These are phyloP conservation scores for Dictyostelium brefeldianum DNA, from an alignment of 78 protist species.

Conservation along the genomic window DNA sequence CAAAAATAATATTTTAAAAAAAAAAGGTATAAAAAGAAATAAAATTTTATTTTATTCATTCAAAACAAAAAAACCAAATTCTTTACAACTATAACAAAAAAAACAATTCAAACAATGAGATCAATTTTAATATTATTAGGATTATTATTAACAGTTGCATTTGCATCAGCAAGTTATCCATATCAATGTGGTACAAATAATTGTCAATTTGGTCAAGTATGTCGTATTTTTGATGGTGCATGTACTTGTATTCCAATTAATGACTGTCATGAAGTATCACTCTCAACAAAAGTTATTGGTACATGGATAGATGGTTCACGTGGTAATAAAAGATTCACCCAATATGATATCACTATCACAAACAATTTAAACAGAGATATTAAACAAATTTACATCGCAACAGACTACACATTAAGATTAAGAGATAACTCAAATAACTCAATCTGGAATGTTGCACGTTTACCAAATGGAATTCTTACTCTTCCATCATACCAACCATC, in stretches of 20 bases:
- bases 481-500: neutral
- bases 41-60: too few relatives aligned
- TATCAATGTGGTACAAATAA: neutral
- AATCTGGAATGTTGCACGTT: slow-evolving; percentile 12
- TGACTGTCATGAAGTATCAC: neutral
- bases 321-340: neutral
- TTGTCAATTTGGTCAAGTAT: neutral
- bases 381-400: slow-evolving; percentile 6
- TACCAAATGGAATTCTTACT: neutral
- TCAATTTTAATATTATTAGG: neutral
- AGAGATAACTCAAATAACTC: neutral
- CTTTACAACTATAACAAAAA: too few relatives aligned
- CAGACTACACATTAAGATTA: slow-evolving; percentile 12
- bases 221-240: neutral
- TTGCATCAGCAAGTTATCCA: neutral
- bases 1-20: too few relatives aligned
- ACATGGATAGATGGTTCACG: neutral
- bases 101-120: neutral
- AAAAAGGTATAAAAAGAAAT: too few relatives aligned
- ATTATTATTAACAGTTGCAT: neutral
- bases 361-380: slow-evolving; percentile 4
- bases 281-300: neutral
- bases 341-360: neutral
- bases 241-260: neutral
- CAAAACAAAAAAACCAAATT: too few relatives aligned